Evolutionary conservation across 2,329 filamentous ascomycete genomes (phyloP), one percentile per base, ranked within the genome.

Genomic region (Furcasterigmium sp.): DNA sequence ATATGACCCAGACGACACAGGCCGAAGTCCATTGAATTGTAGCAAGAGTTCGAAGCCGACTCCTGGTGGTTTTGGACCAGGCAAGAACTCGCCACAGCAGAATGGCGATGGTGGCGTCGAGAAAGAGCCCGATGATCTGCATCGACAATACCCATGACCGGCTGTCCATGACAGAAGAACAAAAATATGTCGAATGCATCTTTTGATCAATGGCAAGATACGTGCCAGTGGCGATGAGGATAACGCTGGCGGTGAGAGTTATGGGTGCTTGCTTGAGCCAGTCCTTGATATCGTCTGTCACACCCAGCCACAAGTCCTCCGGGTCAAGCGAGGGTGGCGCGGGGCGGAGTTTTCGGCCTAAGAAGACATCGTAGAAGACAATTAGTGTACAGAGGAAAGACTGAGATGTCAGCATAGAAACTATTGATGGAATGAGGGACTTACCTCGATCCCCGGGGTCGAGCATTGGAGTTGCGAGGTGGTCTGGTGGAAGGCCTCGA

Each of bases 391-490:
- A 69, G 5, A 78, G 53, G 50, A 73, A 73, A 2, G 72, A 65
- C 73, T 75, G 39, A 8, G n/a, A 4, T 23, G 17, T 23, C 17
- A 4, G 2, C 8, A 13, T 15, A 13, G 30, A 17, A 8, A n/a
- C n/a, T n/a, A 15, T 5, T 17, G 14, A 17, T 15, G n/a, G 5
- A 6, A 15, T 8, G 30, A 34, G 23, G 6, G 8, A 48, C 56
- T 46, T 44, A 69, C 74, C 65, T 78, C 73, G 14, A 78, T 51
- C 3, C 75, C 75, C 17, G 68, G 60, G 11, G 57, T 61, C 7
- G 73, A 64, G 52, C 76, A 80, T 55, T 78, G 74, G 28, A 75
- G 65, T 45, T 71, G 64, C 20, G 59, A 57, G 13, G 70, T 64
- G 2, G 76, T 66, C 25, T 56, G 60, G 41, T 75, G 65, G 28